phyloP scores from a whole-genome alignment of 306 rosid species.

The Cucumis sativus region Cucumber_9930_V3 NC_026655.2:25469001-25469500 shows the following conservation, averaged over 20 bases:
- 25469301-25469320: slow-evolving; percentile 61
- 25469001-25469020: neutral
- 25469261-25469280: slow-evolving; percentile 27
- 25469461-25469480: slow-evolving; percentile 56
- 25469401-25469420: slow-evolving; percentile 41
- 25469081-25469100: neutral
- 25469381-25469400: slow-evolving; percentile 42
- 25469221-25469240: slow-evolving; percentile 63
- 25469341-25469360: slow-evolving; percentile 26
- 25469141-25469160: slow-evolving; percentile 24
- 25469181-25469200: slow-evolving; percentile 51
- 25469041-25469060: neutral
- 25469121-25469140: neutral
- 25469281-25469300: slow-evolving; percentile 52
- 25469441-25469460: slow-evolving; percentile 32
- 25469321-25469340: slow-evolving; percentile 57
- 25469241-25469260: slow-evolving; percentile 24
- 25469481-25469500: slow-evolving; percentile 42
- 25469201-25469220: slow-evolving; percentile 48
- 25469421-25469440: slow-evolving; percentile 31
- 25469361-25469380: slow-evolving; percentile 44
- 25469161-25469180: slow-evolving; percentile 52
- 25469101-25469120: neutral
- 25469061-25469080: neutral
- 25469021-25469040: neutral